Evolutionary conservation across 2,329 filamentous ascomycete species (phyloP).

Genomic region (Byssothecium circinans): DNA sequence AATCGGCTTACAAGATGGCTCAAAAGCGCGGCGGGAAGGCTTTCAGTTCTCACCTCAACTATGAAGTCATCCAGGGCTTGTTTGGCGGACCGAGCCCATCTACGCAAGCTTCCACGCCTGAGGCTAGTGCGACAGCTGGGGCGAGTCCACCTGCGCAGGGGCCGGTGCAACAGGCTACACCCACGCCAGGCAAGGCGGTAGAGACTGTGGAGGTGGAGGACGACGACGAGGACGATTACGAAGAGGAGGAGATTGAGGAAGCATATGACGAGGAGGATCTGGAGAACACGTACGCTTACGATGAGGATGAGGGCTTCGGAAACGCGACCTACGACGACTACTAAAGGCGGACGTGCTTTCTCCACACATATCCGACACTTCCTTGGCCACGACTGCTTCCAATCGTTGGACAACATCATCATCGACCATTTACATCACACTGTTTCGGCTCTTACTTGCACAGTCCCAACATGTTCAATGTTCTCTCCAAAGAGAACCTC

Average conservation of each 20-base stretch:
- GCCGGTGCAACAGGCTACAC: constrained; percentile 7
- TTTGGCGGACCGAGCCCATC: constrained; percentile 29
- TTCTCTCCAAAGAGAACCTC: too few species aligned
- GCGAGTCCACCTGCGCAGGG: constrained; percentile 19
- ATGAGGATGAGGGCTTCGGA: constrained; percentile 47
- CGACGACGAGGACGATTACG: constrained; percentile 31
- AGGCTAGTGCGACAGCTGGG: constrained; percentile 20
- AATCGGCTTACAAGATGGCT: constrained; percentile 50
- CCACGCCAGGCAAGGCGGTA: constrained; percentile 10
- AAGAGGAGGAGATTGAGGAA: constrained; percentile 41
- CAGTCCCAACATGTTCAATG: too few species aligned
- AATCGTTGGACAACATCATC: not conserved
- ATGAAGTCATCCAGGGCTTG: constrained; percentile 48
- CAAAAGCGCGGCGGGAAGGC: constrained; percentile 47
- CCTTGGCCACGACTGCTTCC: not conserved
- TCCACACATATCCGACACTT: not conserved
- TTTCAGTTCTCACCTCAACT: constrained; percentile 51
- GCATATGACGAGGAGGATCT: constrained; percentile 46
- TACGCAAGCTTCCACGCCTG: constrained; percentile 17
- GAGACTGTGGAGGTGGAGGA: constrained; percentile 32
- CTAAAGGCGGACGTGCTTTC: not conserved
- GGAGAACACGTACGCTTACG: constrained; percentile 44
- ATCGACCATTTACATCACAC: not conserved
- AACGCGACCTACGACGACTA: constrained; percentile 42
- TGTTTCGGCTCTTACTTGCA: too few species aligned